These are phyloP conservation scores for Tulasnella sp. DNA, from an alignment of 768 basidiomycete genomes.

Conservation along the genomic window DNA sequence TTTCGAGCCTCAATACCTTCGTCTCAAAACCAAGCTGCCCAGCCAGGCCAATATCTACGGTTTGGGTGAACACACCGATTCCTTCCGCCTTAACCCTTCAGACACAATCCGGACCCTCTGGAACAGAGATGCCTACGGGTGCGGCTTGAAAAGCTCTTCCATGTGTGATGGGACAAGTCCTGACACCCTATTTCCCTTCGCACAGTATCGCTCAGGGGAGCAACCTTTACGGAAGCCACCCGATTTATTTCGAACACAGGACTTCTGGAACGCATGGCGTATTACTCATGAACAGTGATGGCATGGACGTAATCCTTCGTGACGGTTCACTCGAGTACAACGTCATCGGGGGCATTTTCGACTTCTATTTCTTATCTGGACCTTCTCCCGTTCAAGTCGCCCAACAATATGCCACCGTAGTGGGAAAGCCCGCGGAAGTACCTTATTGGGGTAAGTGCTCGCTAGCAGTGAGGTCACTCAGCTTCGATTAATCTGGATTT, in stretches of 20 bases:
- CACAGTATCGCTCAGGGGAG: constrained; percentile 53
- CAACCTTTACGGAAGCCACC: constrained; percentile 75
- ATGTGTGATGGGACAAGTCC: constrained; percentile 13
- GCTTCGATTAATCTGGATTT: background rate
- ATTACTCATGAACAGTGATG: constrained; percentile 68
- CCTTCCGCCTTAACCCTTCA: constrained; percentile 58
- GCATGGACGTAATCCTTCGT: constrained; percentile 75
- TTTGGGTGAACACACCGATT: constrained; percentile 71
- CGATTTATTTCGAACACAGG: constrained; percentile 73
- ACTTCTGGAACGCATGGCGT: constrained; percentile 69
- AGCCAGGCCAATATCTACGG: constrained; percentile 71
- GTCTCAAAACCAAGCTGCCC: constrained; percentile 67
- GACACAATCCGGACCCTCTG: constrained; percentile 58
- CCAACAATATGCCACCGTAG: constrained; percentile 69
- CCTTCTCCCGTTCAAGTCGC: constrained; percentile 60
- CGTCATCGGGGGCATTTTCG: constrained; percentile 73
- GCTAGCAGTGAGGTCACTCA: background rate
- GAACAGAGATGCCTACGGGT: constrained; percentile 66
- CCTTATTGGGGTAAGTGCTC: constrained; percentile 65
- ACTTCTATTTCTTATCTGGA: constrained; percentile 72
- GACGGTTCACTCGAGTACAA: constrained; percentile 67
- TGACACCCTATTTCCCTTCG: constrained; percentile 23
- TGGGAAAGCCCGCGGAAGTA: constrained; percentile 68
- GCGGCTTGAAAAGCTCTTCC: background rate
- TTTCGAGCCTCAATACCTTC: constrained; percentile 77